Conservation (phyloP, 2,329 filamentous ascomycete genomes). For the Hymenoscyphus scutula region DNA sequence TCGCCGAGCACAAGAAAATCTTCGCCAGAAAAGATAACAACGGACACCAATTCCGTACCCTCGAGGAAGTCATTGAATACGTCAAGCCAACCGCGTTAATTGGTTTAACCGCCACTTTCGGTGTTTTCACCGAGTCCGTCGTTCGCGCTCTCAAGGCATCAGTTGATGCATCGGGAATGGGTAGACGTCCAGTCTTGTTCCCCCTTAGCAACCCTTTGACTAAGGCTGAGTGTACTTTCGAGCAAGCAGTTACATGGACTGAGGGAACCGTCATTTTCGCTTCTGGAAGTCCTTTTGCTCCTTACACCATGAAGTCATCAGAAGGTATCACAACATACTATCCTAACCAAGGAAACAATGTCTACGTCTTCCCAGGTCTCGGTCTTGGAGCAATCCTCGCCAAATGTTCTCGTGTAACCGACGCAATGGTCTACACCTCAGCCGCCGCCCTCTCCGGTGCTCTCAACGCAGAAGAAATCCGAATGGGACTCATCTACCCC, state of each 20-base stretch:
- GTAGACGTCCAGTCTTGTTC: constrained; percentile 87
- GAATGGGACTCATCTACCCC: constrained; percentile 84
- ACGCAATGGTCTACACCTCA: constrained; percentile 95
- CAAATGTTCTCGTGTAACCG: constrained; percentile 82
- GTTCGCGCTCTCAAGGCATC: constrained; percentile 67
- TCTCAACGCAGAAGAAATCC: constrained; percentile 77
- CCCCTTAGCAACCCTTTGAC: constrained; percentile 93
- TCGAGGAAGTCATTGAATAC: constrained; percentile 90
- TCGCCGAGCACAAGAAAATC: constrained; percentile 85
- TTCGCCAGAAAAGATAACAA: constrained; percentile 64
- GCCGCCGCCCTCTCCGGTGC: constrained; percentile 76
- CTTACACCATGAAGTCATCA: constrained; percentile 62
- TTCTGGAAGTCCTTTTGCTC: constrained; percentile 87
- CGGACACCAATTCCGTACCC: constrained; percentile 69
- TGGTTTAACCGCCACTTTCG: constrained; percentile 90
- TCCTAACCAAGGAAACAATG: constrained; percentile 80
- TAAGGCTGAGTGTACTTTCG: constrained; percentile 97
- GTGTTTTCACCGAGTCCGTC: constrained; percentile 87
- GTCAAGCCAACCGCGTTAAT: constrained; percentile 94
- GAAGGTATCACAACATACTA: constrained; percentile 65
- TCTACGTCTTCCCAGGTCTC: constrained; percentile 95
- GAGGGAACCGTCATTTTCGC: constrained; percentile 91
- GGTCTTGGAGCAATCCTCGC: constrained; percentile 89
- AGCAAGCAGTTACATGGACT: constrained; percentile 87
- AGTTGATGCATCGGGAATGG: constrained; percentile 61